phyloP scores from a whole-genome alignment of 371 early-diverging fungal species.

The Cokeromyces recurvatus region DNA sequence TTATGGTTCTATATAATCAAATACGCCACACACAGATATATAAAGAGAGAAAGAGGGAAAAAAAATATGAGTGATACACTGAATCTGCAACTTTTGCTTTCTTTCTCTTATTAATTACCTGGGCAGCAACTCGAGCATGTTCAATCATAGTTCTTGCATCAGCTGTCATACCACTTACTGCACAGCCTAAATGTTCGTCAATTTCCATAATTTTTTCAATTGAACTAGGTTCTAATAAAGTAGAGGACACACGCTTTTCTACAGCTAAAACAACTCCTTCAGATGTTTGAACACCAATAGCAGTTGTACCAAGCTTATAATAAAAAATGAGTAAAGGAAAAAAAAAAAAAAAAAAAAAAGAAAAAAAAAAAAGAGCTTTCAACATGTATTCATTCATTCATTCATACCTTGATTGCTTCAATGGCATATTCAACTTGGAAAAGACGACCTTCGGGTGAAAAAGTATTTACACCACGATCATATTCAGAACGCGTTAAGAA shows the following conservation, averaged over 20 bases:
- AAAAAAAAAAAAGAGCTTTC: too few species aligned
- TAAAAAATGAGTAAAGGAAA: neutral
- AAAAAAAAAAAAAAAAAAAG: too few species aligned
- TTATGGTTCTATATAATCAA: constrained; percentile 70
- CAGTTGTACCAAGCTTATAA: constrained; percentile 89
- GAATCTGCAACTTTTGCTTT: too few species aligned
- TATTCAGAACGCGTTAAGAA: constrained; percentile 88
- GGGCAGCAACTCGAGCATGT: constrained; percentile 94
- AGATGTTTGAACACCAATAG: constrained; percentile 93
- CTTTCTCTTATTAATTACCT: constrained; percentile 48
- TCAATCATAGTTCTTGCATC: constrained; percentile 97
- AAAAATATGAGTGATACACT: too few species aligned
- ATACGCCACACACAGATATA: too few species aligned
- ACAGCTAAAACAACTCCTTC: constrained; percentile 95
- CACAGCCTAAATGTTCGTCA: constrained; percentile 92
- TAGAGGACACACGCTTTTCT: constrained; percentile 94
- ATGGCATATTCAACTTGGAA: constrained; percentile 99
- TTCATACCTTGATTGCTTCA: constrained; percentile 95
- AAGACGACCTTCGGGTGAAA: constrained; percentile 97
- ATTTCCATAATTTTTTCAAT: constrained; percentile 97
- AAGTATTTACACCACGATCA: constrained; percentile 98
- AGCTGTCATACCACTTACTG: constrained; percentile 96
- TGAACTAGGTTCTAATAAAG: constrained; percentile 87
- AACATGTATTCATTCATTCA: neutral
- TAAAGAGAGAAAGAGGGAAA: too few species aligned